These are phyloP conservation scores for Curvularia eragrostidis DNA, from an alignment of 2,329 filamentous ascomycete species.

Conservation along the genomic window DNA sequence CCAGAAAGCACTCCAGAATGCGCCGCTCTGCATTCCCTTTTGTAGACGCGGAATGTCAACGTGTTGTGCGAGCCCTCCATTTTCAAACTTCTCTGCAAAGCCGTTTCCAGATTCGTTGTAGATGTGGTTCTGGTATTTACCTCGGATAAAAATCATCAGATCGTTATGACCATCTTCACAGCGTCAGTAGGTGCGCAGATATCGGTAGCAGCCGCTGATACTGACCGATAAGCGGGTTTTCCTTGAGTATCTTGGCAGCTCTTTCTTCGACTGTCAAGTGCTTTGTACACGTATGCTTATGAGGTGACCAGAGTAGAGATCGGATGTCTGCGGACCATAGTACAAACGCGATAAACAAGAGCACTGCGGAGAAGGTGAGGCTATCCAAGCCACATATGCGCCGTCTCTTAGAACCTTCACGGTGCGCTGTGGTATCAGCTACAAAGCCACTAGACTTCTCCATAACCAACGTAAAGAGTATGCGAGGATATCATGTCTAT, in stretches of 20 bases:
- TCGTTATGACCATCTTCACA: constrained; percentile 85
- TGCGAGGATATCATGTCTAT: background rate
- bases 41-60: constrained; percentile 80
- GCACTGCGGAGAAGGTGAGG: constrained; percentile 5
- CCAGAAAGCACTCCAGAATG: constrained; percentile 92
- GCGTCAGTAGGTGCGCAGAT: constrained; percentile 25
- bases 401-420: background rate
- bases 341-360: constrained; percentile 17
- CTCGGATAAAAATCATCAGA: constrained; percentile 75
- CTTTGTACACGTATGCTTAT: constrained; percentile 1
- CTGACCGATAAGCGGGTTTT: constrained; percentile 52
- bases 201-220: constrained; percentile 1
- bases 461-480: constrained; percentile 10
- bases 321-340: constrained; percentile 12
- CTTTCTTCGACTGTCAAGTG: constrained; percentile 38
- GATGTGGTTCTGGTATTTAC: constrained; percentile 75
- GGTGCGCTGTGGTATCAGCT: background rate
- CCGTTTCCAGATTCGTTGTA: constrained; percentile 62
- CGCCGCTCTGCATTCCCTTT: constrained; percentile 75
- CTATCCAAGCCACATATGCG: background rate
- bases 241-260: constrained; percentile 44
- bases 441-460: constrained; percentile 13
- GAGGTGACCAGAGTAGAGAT: constrained; percentile 2
- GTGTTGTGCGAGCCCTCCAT: constrained; percentile 72
- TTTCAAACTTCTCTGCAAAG: constrained; percentile 77